Evolutionary conservation across 495 filamentous ascomycete genomes (phyloP).

Genomic region (Lineolata rhizophorae): DNA sequence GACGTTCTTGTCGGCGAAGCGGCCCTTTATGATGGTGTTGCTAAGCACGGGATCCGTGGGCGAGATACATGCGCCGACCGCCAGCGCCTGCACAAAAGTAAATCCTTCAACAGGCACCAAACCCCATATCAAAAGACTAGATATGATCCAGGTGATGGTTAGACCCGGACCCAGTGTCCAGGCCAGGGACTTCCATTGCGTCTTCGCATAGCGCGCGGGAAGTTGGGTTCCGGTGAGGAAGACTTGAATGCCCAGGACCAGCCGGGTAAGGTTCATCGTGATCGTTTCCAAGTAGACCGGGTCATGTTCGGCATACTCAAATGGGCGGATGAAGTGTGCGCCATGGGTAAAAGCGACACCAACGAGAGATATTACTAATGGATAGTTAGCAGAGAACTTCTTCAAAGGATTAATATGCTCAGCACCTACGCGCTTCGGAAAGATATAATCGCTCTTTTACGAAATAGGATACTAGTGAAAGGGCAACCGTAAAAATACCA

Average conservation of each 20-base stretch:
- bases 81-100: constrained; percentile 52
- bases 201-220: constrained; percentile 61
- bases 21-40: constrained; percentile 81
- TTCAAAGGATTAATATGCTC: too few relatives aligned
- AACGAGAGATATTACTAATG: constrained; percentile 63
- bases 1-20: constrained; percentile 77
- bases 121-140: constrained; percentile 56
- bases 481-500: too few relatives aligned
- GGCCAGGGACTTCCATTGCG: constrained; percentile 57
- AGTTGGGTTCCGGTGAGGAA: constrained; percentile 77
- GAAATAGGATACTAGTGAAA: too few relatives aligned
- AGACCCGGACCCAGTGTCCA: constrained; percentile 70
- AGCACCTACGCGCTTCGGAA: too few relatives aligned
- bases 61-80: constrained; percentile 63
- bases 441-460: too few relatives aligned
- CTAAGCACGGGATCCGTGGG: constrained; percentile 81
- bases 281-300: constrained; percentile 34
- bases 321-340: constrained; percentile 51
- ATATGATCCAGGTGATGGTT: constrained; percentile 67
- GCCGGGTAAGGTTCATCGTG: constrained; percentile 64
- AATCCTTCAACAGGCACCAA: constrained; percentile 57
- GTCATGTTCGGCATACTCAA: constrained; percentile 50
- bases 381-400: too few relatives aligned
- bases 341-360: constrained; percentile 61
- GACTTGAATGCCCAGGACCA: constrained; percentile 77